Evolutionary conservation across 768 basidiomycete genomes (phyloP).

Genomic region (Albatrellus ellisii): DNA sequence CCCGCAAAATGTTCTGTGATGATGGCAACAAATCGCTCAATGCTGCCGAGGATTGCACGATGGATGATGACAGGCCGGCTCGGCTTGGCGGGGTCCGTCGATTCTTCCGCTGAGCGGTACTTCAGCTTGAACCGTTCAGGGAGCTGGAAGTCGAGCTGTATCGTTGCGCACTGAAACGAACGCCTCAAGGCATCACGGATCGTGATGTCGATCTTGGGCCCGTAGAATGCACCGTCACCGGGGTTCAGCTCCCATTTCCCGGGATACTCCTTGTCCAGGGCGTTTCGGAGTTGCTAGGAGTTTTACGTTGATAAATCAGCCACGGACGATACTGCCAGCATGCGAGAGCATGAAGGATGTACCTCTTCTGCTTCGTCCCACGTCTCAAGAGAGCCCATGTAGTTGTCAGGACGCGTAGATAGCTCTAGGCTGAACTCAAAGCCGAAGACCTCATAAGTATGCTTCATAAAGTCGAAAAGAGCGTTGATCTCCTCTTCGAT

Average conservation of each 20-base stretch:
- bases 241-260: slow-evolving; percentile 90
- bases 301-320: neutral
- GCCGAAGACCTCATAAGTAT: slow-evolving; percentile 88
- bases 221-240: slow-evolving; percentile 98
- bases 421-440: slow-evolving; percentile 91
- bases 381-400: slow-evolving; percentile 75
- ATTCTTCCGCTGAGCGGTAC: slow-evolving; percentile 71
- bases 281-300: slow-evolving; percentile 63
- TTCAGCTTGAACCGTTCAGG: slow-evolving; percentile 93
- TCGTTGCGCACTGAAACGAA: slow-evolving; percentile 97
- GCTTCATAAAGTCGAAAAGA: slow-evolving; percentile 91
- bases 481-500: slow-evolving; percentile 77
- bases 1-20: slow-evolving; percentile 96
- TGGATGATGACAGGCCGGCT: slow-evolving; percentile 95
- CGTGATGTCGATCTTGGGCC: slow-evolving; percentile 97
- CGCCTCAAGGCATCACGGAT: slow-evolving; percentile 85
- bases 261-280: slow-evolving; percentile 75
- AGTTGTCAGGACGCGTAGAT: slow-evolving; percentile 93
- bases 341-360: slow-evolving; percentile 12
- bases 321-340: neutral
- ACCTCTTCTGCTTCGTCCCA: slow-evolving; percentile 87
- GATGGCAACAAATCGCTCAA: slow-evolving; percentile 95
- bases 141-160: slow-evolving; percentile 97
- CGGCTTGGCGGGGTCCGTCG: slow-evolving; percentile 38
- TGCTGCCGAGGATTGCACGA: slow-evolving; percentile 85